These are phyloP conservation scores for Fusarium dimerum DNA, from an alignment of 2,329 filamentous ascomycete species.

Conservation along the genomic window DNA sequence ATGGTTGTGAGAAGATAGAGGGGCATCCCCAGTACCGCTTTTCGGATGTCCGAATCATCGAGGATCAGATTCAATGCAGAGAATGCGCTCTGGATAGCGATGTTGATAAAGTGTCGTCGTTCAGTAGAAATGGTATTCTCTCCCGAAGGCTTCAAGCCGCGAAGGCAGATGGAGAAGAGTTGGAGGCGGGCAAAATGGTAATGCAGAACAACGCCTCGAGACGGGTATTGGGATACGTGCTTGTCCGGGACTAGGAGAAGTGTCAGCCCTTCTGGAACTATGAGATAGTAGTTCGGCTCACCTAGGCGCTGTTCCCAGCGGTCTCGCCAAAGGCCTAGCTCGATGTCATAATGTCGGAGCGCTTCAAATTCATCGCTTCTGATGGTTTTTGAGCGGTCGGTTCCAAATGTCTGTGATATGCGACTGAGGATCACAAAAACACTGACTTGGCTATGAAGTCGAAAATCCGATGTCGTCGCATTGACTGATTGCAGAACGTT, in stretches of 20 bases:
- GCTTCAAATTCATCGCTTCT: conserved; percentile 36
- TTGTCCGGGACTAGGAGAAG: conserved; percentile 40
- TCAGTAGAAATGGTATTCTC: conserved; percentile 47
- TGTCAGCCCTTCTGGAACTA: background rate
- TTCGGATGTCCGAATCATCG: conserved; percentile 33
- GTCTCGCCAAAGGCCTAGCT: conserved; percentile 37
- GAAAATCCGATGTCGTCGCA: conserved; percentile 54
- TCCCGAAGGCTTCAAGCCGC: conserved; percentile 30
- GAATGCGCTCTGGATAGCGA: conserved; percentile 38
- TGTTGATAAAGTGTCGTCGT: conserved; percentile 45
- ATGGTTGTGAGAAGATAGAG: conserved; percentile 36
- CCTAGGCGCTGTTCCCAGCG: conserved; percentile 39
- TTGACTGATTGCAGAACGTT: conserved; percentile 51
- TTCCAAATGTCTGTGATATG: conserved; percentile 59
- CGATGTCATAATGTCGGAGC: conserved; percentile 29
- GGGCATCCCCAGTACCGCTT: conserved; percentile 33
- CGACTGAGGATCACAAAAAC: conserved; percentile 62
- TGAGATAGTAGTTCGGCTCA: conserved; percentile 12
- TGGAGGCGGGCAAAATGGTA: conserved; percentile 53
- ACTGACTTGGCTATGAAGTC: conserved; percentile 60
- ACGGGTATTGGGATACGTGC: conserved; percentile 49
- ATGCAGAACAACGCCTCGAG: conserved; percentile 50
- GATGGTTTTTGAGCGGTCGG: conserved; percentile 47
- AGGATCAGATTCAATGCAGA: conserved; percentile 32
- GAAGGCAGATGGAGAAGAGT: conserved; percentile 49